Conservation (phyloP, 169 alveolate genomes). For the Theileria sp. region DNA sequence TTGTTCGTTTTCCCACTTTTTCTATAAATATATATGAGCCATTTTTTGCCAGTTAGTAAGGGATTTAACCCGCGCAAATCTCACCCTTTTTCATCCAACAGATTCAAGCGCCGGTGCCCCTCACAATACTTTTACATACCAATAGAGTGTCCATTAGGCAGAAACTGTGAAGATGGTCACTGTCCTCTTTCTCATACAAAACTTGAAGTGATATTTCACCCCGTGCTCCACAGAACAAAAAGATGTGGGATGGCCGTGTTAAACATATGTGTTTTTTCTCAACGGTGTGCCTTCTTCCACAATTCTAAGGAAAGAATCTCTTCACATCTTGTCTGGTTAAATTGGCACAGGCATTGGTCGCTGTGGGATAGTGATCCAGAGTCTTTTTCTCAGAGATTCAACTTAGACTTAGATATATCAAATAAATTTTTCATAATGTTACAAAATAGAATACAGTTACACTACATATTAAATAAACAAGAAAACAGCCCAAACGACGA, state of each 20-base stretch:
- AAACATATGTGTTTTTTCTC: constrained; percentile 67
- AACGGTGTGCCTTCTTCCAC: constrained; percentile 74
- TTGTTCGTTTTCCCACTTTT: neutral
- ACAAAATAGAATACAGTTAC: neutral
- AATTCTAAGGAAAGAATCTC: constrained; percentile 63
- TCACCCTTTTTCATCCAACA: constrained; percentile 66
- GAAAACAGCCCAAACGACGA: neutral
- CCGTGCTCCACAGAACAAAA: constrained; percentile 79
- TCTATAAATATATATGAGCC: constrained; percentile 42
- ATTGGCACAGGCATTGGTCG: constrained; percentile 73
- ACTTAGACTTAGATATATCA: constrained; percentile 48
- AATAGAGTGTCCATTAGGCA: constrained; percentile 79
- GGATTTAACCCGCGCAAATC: constrained; percentile 56
- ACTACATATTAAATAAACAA: neutral
- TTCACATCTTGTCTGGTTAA: constrained; percentile 71
- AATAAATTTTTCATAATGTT: constrained; percentile 32
- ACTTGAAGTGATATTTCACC: constrained; percentile 81
- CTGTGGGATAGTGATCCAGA: constrained; percentile 68
- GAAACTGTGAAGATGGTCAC: constrained; percentile 74
- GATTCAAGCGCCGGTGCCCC: constrained; percentile 77
- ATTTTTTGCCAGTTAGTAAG: constrained; percentile 67
- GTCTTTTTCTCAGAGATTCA: constrained; percentile 40
- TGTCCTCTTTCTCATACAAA: constrained; percentile 83
- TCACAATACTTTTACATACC: constrained; percentile 77
- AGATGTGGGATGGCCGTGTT: constrained; percentile 71